Conservation (phyloP, 169 alveolate genomes). For the Cryptosporidium tyzzeri region DNA sequence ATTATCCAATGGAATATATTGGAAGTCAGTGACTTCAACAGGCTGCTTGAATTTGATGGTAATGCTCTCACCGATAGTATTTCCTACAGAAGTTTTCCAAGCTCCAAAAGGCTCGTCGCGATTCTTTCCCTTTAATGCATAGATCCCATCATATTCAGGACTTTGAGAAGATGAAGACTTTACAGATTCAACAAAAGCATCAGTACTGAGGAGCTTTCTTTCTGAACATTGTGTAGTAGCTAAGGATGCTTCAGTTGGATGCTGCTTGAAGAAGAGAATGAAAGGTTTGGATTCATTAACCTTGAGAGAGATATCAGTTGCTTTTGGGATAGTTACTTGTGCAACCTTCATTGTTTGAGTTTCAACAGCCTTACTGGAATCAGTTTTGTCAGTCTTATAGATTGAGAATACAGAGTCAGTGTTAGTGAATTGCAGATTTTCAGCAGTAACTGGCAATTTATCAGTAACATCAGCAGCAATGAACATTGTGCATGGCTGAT, state of each 20-base stretch:
- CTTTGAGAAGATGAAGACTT: conserved; percentile 81
- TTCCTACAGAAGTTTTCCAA: conserved; percentile 80
- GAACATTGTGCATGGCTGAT: conserved; percentile 78
- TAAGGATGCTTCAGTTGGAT: conserved; percentile 30
- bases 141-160: conserved; percentile 80
- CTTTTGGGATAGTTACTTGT: conserved; percentile 73
- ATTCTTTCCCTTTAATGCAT: conserved; percentile 82
- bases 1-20: conserved; percentile 79
- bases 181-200: conserved; percentile 76
- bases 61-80: conserved; percentile 81
- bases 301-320: conserved; percentile 61
- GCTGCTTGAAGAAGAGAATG: conserved; percentile 78
- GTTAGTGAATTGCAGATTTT: conserved; percentile 32
- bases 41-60: conserved; percentile 81
- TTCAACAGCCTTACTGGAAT: conserved; percentile 62
- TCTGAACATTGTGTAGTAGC: conserved; percentile 74
- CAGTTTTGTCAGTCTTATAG: conserved; percentile 55
- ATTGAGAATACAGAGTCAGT: conserved; percentile 79
- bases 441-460: conserved; percentile 78
- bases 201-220: conserved; percentile 68
- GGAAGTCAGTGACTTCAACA: conserved; percentile 81
- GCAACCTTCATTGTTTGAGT: conserved; percentile 70
- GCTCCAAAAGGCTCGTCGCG: conserved; percentile 81
- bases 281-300: conserved; percentile 76
- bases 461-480: conserved; percentile 79